phyloP scores from a whole-genome alignment of 441 rosid species.

The Theobroma grandiflorum region DNA sequence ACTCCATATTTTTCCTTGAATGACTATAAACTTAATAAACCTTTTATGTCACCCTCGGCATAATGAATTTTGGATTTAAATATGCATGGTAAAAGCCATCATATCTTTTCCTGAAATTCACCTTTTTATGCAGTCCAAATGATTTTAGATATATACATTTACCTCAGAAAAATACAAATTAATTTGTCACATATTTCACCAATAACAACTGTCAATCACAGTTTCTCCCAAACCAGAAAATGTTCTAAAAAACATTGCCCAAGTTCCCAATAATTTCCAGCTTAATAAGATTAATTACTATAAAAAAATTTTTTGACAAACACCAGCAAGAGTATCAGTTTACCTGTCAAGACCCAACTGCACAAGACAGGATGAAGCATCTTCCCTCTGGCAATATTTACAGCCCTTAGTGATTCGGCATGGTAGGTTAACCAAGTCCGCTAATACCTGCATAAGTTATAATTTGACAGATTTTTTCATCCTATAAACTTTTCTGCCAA shows the following conservation, averaged over 20 bases:
- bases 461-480: constrained; percentile 6
- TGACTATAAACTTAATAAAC: background rate
- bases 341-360: constrained; percentile 48
- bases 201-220: background rate
- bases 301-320: background rate
- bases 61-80: background rate
- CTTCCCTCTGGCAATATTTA: constrained; percentile 49
- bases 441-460: constrained; percentile 44
- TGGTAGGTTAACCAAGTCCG: constrained; percentile 48
- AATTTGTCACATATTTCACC: background rate
- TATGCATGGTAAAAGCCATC: background rate
- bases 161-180: background rate
- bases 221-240: background rate
- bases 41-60: background rate
- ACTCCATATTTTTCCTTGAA: background rate
- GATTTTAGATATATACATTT: background rate
- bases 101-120: background rate
- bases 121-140: background rate
- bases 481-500: background rate
- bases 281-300: background rate
- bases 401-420: constrained; percentile 59
- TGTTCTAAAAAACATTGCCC: background rate
- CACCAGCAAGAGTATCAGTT: background rate
- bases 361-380: constrained; percentile 57
- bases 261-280: constrained; percentile 2